Evolutionary conservation across 2,329 filamentous ascomycete genomes (phyloP), one percentile per base, ranked within the genome.

Genomic region (Cryphonectria nitschkei): DNA sequence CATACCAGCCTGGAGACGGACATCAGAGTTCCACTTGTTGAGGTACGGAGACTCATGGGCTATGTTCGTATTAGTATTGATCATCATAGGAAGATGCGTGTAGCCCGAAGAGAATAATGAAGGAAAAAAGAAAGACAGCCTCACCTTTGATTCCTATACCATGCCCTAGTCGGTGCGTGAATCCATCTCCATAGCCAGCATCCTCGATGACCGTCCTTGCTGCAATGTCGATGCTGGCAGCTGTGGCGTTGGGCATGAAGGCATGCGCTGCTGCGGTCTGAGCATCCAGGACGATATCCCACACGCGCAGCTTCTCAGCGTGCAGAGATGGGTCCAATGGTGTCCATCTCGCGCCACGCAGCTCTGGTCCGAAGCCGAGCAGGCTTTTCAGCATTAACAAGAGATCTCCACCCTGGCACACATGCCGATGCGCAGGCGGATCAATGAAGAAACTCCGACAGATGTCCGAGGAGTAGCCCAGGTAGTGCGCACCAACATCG

Each of bases 41-140:
- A 91, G 79, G 74, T 90, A 91, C 0, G 88, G 89, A 41, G 86
- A 88, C 76, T 91, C 89, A 73, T 90, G 89, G 0, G 88, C 88
- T 75, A 66, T 22, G 37, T 56, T 13, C 6, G 2, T 13, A 9
- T 67, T 34, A 60, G 63, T 61, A 32, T 41, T 76, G 22, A 39
- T 4, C 11, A 16, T 63, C 22, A 37, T 22, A 9, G 19, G 7
- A 65, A 22, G 8, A 11, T 22, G 9, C 3, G 43, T 54, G 29
- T 32, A 70, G 26, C 34, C 26, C 14, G 22, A 39, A 34, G 29
- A 37, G n/a, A 7, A 64, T 39, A 29, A 43, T 14, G 7, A 61
- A 39, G 39, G 29, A 43, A n/a, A 11, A 61, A 39, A 43, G 26
- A 43, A 29, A 7, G 61, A 26, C 13, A 54, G 50, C 50, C 26